Evolutionary conservation across 2,329 filamentous ascomycete species (phyloP).

Genomic region (Clarireedia homoeocarpa): DNA sequence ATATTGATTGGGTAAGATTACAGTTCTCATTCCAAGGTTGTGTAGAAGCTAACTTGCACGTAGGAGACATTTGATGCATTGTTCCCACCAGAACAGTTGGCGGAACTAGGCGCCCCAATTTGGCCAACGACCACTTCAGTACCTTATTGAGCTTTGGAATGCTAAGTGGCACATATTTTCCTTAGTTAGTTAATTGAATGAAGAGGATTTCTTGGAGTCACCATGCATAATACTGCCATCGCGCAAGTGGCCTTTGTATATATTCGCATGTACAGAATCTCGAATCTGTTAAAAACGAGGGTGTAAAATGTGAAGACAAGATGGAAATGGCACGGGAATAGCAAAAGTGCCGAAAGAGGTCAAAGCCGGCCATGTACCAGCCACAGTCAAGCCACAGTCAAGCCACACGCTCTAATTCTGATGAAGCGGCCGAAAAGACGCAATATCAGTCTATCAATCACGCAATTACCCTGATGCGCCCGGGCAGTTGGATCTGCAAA

Average conservation of each 20-base stretch:
- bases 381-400: too few species aligned
- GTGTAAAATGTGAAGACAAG: too few species aligned
- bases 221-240: too few species aligned
- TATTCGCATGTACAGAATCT: too few species aligned
- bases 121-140: background rate
- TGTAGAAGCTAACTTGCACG: background rate
- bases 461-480: slow-evolving; percentile 3
- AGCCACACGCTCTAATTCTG: too few species aligned
- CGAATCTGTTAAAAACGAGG: too few species aligned
- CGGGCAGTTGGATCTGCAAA: background rate
- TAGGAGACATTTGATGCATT: slow-evolving; percentile 28
- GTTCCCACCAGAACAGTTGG: slow-evolving; percentile 23
- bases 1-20: slow-evolving; percentile 57
- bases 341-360: too few species aligned
- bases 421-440: background rate
- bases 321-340: too few species aligned
- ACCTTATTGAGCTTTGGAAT: background rate
- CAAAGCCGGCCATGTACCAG: too few species aligned
- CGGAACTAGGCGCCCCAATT: slow-evolving; percentile 1
- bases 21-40: slow-evolving; percentile 13
- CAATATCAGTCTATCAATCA: slow-evolving; percentile 5
- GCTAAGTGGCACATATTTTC: background rate
- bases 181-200: background rate
- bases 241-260: too few species aligned
- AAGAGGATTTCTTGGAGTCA: too few species aligned